These are phyloP conservation scores for Halophytophthora batemanensis DNA, from an alignment of 352 stramenopile species.

Conservation along the genomic window DNA sequence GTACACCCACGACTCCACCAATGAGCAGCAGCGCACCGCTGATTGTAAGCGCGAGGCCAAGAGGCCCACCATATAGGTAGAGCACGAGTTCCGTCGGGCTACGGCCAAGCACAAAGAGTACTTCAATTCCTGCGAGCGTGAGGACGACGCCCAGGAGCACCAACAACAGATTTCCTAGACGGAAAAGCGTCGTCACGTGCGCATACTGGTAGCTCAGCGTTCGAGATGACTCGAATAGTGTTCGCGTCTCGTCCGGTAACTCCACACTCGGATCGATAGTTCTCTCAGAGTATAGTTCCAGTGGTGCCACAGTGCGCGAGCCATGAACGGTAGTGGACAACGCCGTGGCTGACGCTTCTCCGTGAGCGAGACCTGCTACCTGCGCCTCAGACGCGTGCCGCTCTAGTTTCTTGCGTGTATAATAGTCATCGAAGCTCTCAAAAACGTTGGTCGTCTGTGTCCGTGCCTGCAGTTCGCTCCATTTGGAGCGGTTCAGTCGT, in stretches of 20 bases:
- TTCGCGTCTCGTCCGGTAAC: slow-evolving; percentile 39
- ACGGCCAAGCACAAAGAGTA: slow-evolving; percentile 49
- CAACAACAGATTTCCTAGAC: slow-evolving; percentile 31
- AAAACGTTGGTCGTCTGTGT: slow-evolving; percentile 24
- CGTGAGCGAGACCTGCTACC: slow-evolving; percentile 9
- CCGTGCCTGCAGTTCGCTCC: slow-evolving; percentile 55
- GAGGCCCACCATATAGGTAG: slow-evolving; percentile 38
- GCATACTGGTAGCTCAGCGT: slow-evolving; percentile 34
- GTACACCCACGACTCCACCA: slow-evolving; percentile 23
- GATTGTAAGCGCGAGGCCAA: slow-evolving; percentile 27
- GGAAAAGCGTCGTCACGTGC: slow-evolving; percentile 27
- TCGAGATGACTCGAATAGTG: slow-evolving; percentile 41
- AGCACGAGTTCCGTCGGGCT: slow-evolving; percentile 49
- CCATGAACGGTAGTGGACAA: slow-evolving; percentile 8
- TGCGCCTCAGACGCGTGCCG: slow-evolving; percentile 13
- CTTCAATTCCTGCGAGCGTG: slow-evolving; percentile 45
- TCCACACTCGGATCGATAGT: slow-evolving; percentile 18
- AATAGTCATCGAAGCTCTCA: slow-evolving; percentile 54
- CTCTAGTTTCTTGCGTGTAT: slow-evolving; percentile 31
- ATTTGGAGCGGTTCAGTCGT: slow-evolving; percentile 59
- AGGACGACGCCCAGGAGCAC: slow-evolving; percentile 39
- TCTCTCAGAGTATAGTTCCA: not conserved
- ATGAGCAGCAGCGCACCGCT: slow-evolving; percentile 26
- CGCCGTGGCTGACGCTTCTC: slow-evolving; percentile 11
- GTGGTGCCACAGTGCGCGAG: slow-evolving; percentile 1